Percentiles rank a stretch among this genome's conserved stretches.
These are phyloP conservation scores for Ophiostoma fasciatum DNA, from an alignment of 2,329 filamentous ascomycete species.

Conservation along the genomic window DNA sequence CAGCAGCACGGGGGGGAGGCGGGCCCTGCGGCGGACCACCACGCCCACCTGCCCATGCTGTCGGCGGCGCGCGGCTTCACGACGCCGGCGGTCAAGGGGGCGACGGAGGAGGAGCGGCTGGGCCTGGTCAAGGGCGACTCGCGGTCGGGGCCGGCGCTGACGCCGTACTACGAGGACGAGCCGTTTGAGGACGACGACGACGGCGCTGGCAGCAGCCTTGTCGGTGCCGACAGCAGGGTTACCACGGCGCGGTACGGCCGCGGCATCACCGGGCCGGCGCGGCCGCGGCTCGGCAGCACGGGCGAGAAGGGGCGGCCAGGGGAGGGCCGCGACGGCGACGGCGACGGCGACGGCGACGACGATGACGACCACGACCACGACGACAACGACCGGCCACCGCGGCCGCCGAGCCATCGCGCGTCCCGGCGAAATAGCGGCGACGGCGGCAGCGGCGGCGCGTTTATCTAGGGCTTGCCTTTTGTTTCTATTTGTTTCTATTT, in stretches of 20 bases:
- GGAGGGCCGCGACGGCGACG: constrained; percentile 15
- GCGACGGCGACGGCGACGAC: constrained; percentile 8
- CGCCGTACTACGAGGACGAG: constrained; percentile 22
- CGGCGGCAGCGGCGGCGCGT: constrained; percentile 14
- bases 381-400: not conserved
- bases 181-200: constrained; percentile 18
- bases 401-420: constrained; percentile 7
- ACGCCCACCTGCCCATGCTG: no score
- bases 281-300: constrained; percentile 7
- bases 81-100: constrained; percentile 30
- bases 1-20: constrained; percentile 21
- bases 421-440: no score
- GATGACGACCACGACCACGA: not conserved
- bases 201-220: not conserved
- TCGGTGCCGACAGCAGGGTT: no score
- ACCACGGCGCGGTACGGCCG: constrained; percentile 24
- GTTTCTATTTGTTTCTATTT: not conserved
- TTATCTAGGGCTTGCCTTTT: constrained; percentile 10
- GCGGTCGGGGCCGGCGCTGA: constrained; percentile 20
- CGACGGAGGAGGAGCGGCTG: constrained; percentile 68
- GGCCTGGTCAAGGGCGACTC: constrained; percentile 69
- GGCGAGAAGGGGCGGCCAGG: constrained; percentile 5
- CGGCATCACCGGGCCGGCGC: constrained; percentile 25
- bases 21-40: no score
- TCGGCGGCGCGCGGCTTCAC: constrained; percentile 22